Conservation (phyloP, 2,329 filamentous ascomycete genomes). For the Dissoconium aciculare region DNA sequence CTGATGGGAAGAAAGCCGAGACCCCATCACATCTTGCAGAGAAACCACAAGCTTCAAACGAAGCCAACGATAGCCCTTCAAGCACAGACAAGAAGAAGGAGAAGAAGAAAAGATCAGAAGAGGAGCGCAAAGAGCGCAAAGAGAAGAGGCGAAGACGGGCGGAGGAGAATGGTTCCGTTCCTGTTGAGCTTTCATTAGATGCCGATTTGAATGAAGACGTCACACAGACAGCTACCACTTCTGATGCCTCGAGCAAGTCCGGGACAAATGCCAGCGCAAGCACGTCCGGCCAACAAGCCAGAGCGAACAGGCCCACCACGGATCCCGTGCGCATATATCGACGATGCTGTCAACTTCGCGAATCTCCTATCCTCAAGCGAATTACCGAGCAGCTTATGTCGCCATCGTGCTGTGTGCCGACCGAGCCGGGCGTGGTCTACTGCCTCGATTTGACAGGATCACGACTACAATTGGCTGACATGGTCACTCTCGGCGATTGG, state of each 20-base stretch:
- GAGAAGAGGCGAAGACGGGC: conserved; percentile 75
- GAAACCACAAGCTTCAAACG: conserved; percentile 3
- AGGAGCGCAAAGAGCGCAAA: conserved; percentile 80
- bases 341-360: conserved; percentile 82
- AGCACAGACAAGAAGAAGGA: conserved; percentile 58
- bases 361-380: conserved; percentile 81
- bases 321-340: conserved; percentile 88
- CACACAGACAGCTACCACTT: neutral
- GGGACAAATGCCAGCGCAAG: neutral
- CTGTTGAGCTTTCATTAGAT: conserved; percentile 65
- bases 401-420: conserved; percentile 47
- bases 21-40: neutral
- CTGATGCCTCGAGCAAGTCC: neutral
- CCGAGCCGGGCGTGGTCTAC: conserved; percentile 58
- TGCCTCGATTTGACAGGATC: conserved; percentile 76
- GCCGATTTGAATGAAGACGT: conserved; percentile 45
- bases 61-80: neutral
- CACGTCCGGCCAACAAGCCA: neutral
- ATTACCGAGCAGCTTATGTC: conserved; percentile 77
- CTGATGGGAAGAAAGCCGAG: conserved; percentile 4
- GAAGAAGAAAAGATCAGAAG: conserved; percentile 90
- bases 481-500: conserved; percentile 82
- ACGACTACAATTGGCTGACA: conserved; percentile 65
- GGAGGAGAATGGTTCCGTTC: conserved; percentile 74
- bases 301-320: conserved; percentile 50